Evolutionary conservation across 2,329 filamentous ascomycete genomes (phyloP), one percentile per base, ranked within the genome.

Genomic region (Ramichloridium luteum): DNA sequence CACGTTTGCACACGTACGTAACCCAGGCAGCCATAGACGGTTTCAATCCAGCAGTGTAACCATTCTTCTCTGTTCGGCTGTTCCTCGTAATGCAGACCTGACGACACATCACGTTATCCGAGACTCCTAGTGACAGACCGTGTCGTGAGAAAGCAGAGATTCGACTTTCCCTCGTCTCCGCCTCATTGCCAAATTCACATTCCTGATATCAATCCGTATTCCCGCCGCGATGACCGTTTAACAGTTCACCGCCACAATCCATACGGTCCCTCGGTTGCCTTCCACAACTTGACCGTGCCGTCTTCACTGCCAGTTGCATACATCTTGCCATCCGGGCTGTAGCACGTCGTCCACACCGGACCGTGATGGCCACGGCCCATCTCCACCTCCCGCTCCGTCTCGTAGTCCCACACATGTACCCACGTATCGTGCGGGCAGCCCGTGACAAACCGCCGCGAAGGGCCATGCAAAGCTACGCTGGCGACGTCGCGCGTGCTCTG

Each of bases 291-390:
- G 57, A 98, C 92, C 0, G 90, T 98, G 25, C 90, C 90, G 50
- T 98, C 90, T 55, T 98, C 90, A 29, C 86, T 94, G 16, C 83
- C 90, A 2, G 90, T 98, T 2, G 86, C 90, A 53, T 96, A 98
- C 5, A 98, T 65, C 54, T 93, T 94, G 28, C 86, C 86, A 51
- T 98, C 90, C 0, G 90, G 90, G 1, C 86, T 90, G 58, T 93
- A 98, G 35, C 80, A 79, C 37, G 92, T 77, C 4, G 85, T 93
- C 90, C 90, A 98, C 40, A 98, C 90, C 1, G 88, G 88, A 2
- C 90, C 90, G 51, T 98, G 90, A 47, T 98, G 90, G 14, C 90
- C 90, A 60, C 94, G 94, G 62, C 93, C 83, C 9, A 88, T 79
- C 55, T 96, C 90, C 26, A 94, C 63, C 56, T 93, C 85, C 43